These are phyloP conservation scores for Penicillium sp. DNA, from an alignment of 2,329 filamentous ascomycete genomes.

Conservation along the genomic window DNA sequence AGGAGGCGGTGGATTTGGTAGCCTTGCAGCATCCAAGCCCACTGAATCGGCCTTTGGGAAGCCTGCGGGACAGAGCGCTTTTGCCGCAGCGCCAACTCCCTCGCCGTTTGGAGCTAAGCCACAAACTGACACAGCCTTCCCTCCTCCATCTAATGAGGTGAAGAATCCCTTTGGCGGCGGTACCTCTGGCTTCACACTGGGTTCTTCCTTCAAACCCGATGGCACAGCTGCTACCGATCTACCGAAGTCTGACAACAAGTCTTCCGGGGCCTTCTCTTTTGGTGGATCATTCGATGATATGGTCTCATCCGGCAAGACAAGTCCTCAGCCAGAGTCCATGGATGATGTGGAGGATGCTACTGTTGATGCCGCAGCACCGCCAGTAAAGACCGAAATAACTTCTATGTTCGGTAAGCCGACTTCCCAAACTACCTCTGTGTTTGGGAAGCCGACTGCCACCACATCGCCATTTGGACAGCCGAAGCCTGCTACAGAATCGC, in stretches of 20 bases:
- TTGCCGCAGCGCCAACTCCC: slow-evolving; percentile 24
- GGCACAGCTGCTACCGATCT: slow-evolving; percentile 40
- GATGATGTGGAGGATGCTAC: slow-evolving; percentile 36
- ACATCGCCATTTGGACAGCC: slow-evolving; percentile 29
- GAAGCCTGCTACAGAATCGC: background rate
- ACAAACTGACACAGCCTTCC: slow-evolving; percentile 27
- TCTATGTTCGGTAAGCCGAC: slow-evolving; percentile 5
- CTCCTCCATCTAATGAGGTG: slow-evolving; percentile 18
- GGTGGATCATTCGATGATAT: slow-evolving; percentile 42
- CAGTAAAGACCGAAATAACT: slow-evolving; percentile 25
- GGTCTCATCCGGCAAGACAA: slow-evolving; percentile 37
- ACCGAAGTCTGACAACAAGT: slow-evolving; percentile 39
- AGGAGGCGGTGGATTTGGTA: slow-evolving; percentile 22
- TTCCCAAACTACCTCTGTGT: background rate
- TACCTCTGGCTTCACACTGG: slow-evolving; percentile 40
- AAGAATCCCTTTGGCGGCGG: slow-evolving; percentile 32
- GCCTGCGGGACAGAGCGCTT: slow-evolving; percentile 18
- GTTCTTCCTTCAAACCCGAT: slow-evolving; percentile 48
- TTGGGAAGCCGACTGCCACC: slow-evolving; percentile 7
- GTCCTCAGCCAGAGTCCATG: slow-evolving; percentile 37
- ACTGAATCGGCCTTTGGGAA: slow-evolving; percentile 25
- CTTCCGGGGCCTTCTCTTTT: slow-evolving; percentile 39
- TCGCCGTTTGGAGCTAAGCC: slow-evolving; percentile 33
- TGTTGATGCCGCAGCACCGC: slow-evolving; percentile 9
- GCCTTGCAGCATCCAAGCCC: slow-evolving; percentile 27